Conservation (phyloP, 805 yeast genomes). For the Yarrowia divulgata region DNA sequence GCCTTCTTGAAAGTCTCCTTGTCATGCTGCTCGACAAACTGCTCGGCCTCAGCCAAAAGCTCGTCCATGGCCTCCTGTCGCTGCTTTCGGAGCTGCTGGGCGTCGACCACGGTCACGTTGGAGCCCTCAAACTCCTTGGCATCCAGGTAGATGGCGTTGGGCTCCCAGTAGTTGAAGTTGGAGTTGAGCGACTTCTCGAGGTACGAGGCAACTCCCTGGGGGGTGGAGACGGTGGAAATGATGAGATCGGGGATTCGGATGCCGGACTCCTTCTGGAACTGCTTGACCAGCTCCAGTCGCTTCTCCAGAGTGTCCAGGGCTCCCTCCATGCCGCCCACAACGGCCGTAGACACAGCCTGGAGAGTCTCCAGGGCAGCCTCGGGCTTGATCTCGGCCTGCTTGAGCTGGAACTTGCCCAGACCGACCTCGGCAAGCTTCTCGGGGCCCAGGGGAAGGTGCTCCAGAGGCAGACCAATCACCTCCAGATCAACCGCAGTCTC, state of each 20-base stretch:
- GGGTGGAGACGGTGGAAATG: slow-evolving; percentile 54
- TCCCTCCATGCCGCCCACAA: slow-evolving; percentile 29
- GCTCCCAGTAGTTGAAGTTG: slow-evolving; percentile 67
- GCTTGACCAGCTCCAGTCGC: slow-evolving; percentile 60
- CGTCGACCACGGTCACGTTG: slow-evolving; percentile 57
- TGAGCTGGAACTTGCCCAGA: slow-evolving; percentile 5
- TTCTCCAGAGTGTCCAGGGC: slow-evolving; percentile 52
- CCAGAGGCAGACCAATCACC: slow-evolving; percentile 44
- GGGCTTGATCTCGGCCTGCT: slow-evolving; percentile 40
- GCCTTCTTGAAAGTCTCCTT: slow-evolving; percentile 46
- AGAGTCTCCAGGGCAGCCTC: slow-evolving; percentile 30
- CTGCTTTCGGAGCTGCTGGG: slow-evolving; percentile 57
- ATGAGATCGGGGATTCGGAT: slow-evolving; percentile 61
- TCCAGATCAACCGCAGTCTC: slow-evolving; percentile 41
- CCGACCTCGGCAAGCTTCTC: slow-evolving; percentile 14
- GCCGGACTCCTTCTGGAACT: slow-evolving; percentile 58
- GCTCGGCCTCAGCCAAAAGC: slow-evolving; percentile 57
- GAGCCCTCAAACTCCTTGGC: slow-evolving; percentile 62
- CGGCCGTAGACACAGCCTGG: neutral
- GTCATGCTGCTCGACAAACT: slow-evolving; percentile 47
- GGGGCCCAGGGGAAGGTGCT: slow-evolving; percentile 41
- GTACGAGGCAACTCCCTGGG: slow-evolving; percentile 53
- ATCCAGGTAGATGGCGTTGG: slow-evolving; percentile 74
- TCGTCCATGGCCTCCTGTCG: slow-evolving; percentile 57
- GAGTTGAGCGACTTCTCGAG: slow-evolving; percentile 52